Base-by-base conservation (phyloP, 192 early-diverging fungal genomes). In the Thoreauomyces humboldtii region DNA sequence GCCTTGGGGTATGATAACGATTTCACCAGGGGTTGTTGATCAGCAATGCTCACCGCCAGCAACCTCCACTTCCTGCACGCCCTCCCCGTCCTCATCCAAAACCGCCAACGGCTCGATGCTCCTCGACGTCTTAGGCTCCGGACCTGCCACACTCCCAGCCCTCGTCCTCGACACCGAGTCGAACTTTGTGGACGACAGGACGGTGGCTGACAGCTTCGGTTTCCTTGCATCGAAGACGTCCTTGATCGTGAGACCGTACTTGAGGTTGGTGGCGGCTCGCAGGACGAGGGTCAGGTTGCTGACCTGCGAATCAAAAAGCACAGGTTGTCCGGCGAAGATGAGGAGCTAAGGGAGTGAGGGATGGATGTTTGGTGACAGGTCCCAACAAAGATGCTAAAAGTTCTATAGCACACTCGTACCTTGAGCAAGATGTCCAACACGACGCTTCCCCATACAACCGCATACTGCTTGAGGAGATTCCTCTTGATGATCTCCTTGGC, bases 251-350 rank as follows among this genome's bases (percentile, higher is more conserved):
- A 54, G 9, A 32, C 52, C 52, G 31, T 31, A 54, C 31, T 54
- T 7, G 12, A 54, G 21, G 31, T 54, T 54, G 5, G 52, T 54
- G 9, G 6, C 9, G 9, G 52, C 52, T 31, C 52, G 6, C 21
- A 54, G 21, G 5, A 54, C 9, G 9, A 54, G 22, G 9, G 52
- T 54, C 9, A 32, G 27, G 21, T 54, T 54, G 7, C 28, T 31
- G 31, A 54, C 52, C 33, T 54, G 52, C 9, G 25, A 31, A 32
- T 54, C 52, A 32, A 54, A 54, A 21, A 54, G 52, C 6, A 54
- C 52, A 14, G 52, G 52, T 24, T 54, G 31, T 7, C 52, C 52
- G 31, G 31, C 27, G 21, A 54, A 54, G 25, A 54, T 54, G 9
- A 54, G 31, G 9, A 54, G 9, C 52, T 54, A n/a, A n/a, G 52